Base-by-base conservation (phyloP, 345 rosid genomes). In the Eucalyptus globulus region DNA sequence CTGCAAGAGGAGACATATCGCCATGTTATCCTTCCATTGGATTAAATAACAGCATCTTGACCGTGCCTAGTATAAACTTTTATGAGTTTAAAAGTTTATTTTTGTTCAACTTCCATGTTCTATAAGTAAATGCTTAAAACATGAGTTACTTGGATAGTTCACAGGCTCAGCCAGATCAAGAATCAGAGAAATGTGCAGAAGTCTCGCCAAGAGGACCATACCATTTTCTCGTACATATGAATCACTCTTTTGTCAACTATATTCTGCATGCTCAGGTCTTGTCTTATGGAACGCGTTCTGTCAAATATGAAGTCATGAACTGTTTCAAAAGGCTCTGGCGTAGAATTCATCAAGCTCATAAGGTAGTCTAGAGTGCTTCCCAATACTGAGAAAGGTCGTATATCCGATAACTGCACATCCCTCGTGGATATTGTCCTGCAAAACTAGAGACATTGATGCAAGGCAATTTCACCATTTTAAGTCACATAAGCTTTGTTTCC, bases 301-400 rank as follows among this genome's bases (percentile, higher is more conserved):
- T 97, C 99, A 93, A 94, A 97, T 87, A 97, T 87, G 90, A 97
- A 97, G 94, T 95, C 99, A 92, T 97, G 99, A 94, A 96, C 92
- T 86, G 92, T 96, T 94, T 96, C 98, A 91, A 96, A 97, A 85
- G 96, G 93, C 87, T 93, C 94, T 31, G 93, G 95, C 6, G 88
- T 86, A 58, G 94, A 93, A 87, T 97, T 96, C 91, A 94, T 89
- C 91, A 97, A 92, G 87, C 83, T 92, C 88, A 97, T 85, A 90
- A 97, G 97, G 90, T 96, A 95, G 88, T 76, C 94, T 87, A 97
- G 88, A 86, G 99, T 96, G 90, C 95, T 94, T 90, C 94, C 98
- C 90, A 97, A 87, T 37, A 97, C 97, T 4, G 97, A 89, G 49
- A 96, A 94, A 2, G 99, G 98, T 91, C 98, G 94, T 85, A 97